Percentiles rank a stretch among this genome's conserved stretches.
Evolutionary conservation across 1,139 yeast genomes (phyloP).

Genomic region (Debaryomyces fabryi): DNA sequence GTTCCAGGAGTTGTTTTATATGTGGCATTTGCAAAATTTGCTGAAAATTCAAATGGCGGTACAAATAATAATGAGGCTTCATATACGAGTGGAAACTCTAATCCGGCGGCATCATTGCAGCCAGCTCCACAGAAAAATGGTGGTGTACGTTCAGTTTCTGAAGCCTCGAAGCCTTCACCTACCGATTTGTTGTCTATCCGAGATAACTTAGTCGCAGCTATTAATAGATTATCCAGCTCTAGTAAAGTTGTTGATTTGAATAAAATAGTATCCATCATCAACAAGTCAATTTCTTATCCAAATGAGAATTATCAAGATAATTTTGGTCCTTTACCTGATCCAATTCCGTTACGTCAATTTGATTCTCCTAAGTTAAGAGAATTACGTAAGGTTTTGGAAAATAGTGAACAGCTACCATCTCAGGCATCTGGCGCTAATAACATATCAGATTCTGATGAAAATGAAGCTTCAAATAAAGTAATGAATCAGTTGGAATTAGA

Average conservation of each 20-base stretch:
- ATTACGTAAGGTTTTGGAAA: slow-evolving; percentile 58
- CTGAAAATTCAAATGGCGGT: slow-evolving; percentile 21
- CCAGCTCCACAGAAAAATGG: slow-evolving; percentile 1
- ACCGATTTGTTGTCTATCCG: slow-evolving; percentile 31
- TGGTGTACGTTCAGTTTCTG: slow-evolving; percentile 8
- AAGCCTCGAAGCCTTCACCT: slow-evolving; percentile 19
- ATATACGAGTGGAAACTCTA: not conserved
- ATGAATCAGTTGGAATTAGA: slow-evolving; percentile 64
- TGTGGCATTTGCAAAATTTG: slow-evolving; percentile 68
- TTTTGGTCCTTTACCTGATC: slow-evolving; percentile 74
- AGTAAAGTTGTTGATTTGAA: slow-evolving; percentile 28
- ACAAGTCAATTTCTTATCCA: slow-evolving; percentile 34
- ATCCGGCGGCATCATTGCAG: not conserved
- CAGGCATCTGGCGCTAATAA: slow-evolving; percentile 8
- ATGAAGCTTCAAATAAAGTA: slow-evolving; percentile 14
- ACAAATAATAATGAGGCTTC: not conserved
- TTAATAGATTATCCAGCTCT: slow-evolving; percentile 22
- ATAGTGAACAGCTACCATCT: slow-evolving; percentile 28
- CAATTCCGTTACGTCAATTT: slow-evolving; percentile 64
- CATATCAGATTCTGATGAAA: slow-evolving; percentile 14
- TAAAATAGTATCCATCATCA: slow-evolving; percentile 36
- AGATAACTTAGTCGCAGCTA: slow-evolving; percentile 25
- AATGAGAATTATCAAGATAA: slow-evolving; percentile 44
- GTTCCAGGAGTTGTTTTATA: slow-evolving; percentile 70
- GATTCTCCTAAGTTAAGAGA: slow-evolving; percentile 83